Base-by-base conservation (phyloP, 805 yeast genomes). In the Pichia nanzhaoensis region DNA sequence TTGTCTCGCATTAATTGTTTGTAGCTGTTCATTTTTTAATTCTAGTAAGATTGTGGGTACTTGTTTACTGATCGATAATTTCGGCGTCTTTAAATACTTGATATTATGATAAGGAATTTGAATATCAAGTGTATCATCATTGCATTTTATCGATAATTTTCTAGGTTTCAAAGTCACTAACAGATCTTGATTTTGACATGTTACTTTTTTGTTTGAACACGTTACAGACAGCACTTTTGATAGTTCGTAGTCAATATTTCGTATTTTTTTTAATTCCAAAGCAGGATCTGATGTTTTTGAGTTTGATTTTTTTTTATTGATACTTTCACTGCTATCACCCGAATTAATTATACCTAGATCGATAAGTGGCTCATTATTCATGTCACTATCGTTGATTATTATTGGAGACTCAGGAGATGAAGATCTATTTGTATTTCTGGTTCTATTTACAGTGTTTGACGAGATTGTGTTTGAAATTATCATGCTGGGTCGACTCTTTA, bases 361-460 rank as follows among this genome's bases (percentile, higher is more conserved):
- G 18, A 5, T 22, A 13, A 13, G n/a, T n/a, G n/a, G n/a, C 16
- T 35, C 37, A 22, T 35, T 36, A 12, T 27, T 28, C 30, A 21
- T 20, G 21, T 36, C 39, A 36, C 28, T 27, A 13, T 36, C 39
- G 12, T 36, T 22, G 17, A 36, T 36, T 27, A 36, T 16, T 18
- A 36, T 36, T 16, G 39, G 39, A 21, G 39, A 20, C 8, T 18
- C 39, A 36, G 39, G 39, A 10, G 39, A 21, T n/a, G 39, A 21
- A 21, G 39, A 22, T 36, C 27, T 36, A 16, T 27, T 36, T 16
- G 17, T 14, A 13, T 14, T 36, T 8, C 27, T 22, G 9, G 39
- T 21, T 4, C 19, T 19, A 18, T 28, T 22, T 19, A 16, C 21
- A 14, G 28, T 14, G 9, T 18, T 36, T 5, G 27, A 16, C n/a